Conservation (phyloP, 2,329 filamentous ascomycete genomes). For the Phyllosticta citriasiana region DNA sequence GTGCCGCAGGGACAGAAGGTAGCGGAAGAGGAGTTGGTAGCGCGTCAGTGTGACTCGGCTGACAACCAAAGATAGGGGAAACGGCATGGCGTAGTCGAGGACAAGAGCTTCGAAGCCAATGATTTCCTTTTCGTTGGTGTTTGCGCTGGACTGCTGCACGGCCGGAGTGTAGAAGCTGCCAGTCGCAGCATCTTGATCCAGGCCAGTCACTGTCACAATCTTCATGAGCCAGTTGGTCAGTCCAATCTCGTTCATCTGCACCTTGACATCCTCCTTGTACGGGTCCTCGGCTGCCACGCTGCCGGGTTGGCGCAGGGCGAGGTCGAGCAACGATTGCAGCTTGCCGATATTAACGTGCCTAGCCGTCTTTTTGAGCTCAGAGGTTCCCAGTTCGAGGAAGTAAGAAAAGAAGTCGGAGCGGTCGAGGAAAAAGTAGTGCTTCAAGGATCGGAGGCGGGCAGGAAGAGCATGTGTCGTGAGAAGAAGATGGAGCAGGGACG, state of each 20-base stretch:
- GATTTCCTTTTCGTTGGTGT: slow-evolving; percentile 69
- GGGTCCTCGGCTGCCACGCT: slow-evolving; percentile 89
- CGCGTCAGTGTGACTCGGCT: slow-evolving; percentile 93
- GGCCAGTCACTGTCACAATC: slow-evolving; percentile 91
- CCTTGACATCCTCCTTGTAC: slow-evolving; percentile 97
- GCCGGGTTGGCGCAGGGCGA: slow-evolving; percentile 91
- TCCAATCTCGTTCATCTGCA: slow-evolving; percentile 91
- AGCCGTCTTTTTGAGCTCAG: slow-evolving; percentile 82
- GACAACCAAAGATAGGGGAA: slow-evolving; percentile 90
- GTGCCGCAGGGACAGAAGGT: slow-evolving; percentile 79
- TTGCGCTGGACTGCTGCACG: slow-evolving; percentile 38
- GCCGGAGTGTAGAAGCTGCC: slow-evolving; percentile 57
- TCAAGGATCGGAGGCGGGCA: slow-evolving; percentile 76
- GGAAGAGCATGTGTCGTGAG: slow-evolving; percentile 88
- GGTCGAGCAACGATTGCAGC: slow-evolving; percentile 87
- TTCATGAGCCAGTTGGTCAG: slow-evolving; percentile 91
- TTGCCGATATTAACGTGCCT: slow-evolving; percentile 86
- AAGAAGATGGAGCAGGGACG: slow-evolving; percentile 80
- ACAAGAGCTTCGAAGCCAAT: slow-evolving; percentile 86
- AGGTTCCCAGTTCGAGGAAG: slow-evolving; percentile 83
- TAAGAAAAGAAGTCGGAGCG: slow-evolving; percentile 97
- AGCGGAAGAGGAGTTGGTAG: slow-evolving; percentile 92
- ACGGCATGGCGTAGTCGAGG: slow-evolving; percentile 88
- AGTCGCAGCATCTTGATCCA: slow-evolving; percentile 68
- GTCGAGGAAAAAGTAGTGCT: slow-evolving; percentile 98